These are phyloP conservation scores for Plasmodium yoelii DNA, from an alignment of 169 alveolate species.

Conservation along the genomic window DNA sequence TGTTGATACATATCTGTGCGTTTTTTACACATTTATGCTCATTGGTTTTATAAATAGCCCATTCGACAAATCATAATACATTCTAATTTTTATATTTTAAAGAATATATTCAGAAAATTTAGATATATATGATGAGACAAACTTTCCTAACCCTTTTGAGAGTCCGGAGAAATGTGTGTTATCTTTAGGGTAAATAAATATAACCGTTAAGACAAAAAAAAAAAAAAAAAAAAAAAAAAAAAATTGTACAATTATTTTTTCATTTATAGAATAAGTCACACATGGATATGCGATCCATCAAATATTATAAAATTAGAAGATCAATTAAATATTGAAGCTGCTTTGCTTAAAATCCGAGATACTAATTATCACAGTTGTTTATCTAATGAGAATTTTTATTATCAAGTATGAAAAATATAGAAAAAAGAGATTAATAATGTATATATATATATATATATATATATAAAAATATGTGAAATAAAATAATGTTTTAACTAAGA, in stretches of 20 bases:
- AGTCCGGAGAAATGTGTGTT: conserved; percentile 69
- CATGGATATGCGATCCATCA: conserved; percentile 75
- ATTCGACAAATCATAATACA: too few relatives aligned
- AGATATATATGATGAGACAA: conserved; percentile 38
- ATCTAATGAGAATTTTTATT: conserved; percentile 21
- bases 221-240: neutral
- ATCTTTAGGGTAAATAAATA: conserved; percentile 50
- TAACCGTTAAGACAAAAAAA: neutral
- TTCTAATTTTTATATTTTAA: neutral
- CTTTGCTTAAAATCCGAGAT: conserved; percentile 54
- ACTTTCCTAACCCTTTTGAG: conserved; percentile 68
- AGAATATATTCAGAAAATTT: conserved; percentile 6
- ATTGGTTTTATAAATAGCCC: too few relatives aligned
- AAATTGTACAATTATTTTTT: neutral
- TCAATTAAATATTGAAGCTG: conserved; percentile 58
- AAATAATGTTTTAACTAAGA: too few relatives aligned
- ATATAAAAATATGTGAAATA: neutral
- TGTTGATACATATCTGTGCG: neutral
- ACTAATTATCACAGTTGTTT: conserved; percentile 71
- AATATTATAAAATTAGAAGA: conserved; percentile 34
- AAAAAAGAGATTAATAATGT: neutral
- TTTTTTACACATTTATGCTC: too few relatives aligned
- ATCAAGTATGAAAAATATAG: conserved; percentile 27
- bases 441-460: neutral
- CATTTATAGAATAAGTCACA: conserved; percentile 53